phyloP scores from a whole-genome alignment of 164 flowering plant genomes.

The Saururus chinensis region DNA sequence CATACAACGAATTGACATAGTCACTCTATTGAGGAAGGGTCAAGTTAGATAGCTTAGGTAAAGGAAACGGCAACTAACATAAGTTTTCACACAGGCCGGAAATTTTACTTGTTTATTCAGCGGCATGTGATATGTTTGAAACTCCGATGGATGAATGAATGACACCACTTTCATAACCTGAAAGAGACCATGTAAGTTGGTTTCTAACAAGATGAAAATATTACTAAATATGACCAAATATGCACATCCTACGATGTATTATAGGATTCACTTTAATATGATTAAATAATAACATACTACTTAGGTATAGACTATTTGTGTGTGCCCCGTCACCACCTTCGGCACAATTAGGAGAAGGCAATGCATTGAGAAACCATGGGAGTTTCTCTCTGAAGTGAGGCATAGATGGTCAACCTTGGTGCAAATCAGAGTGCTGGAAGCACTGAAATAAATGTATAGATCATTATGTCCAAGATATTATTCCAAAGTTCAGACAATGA shows the following conservation, averaged over 20 bases:
- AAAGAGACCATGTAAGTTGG: not conserved
- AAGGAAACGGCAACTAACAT: not conserved
- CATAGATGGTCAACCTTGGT: constrained; percentile 74
- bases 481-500: not conserved
- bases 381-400: constrained; percentile 82
- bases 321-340: constrained; percentile 99
- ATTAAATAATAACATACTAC: constrained; percentile 28
- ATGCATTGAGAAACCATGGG: constrained; percentile 90
- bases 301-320: constrained; percentile 72
- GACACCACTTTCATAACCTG: constrained; percentile 72
- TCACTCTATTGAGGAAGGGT: constrained; percentile 42
- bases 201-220: too few relatives aligned
- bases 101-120: constrained; percentile 82
- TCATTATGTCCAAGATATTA: not conserved
- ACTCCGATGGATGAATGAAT: constrained; percentile 70
- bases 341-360: constrained; percentile 99
- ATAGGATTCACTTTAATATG: not conserved
- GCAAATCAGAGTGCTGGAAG: constrained; percentile 78
- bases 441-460: constrained; percentile 39
- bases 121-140: constrained; percentile 96
- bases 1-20: constrained; percentile 82
- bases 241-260: not conserved
- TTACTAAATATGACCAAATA: not conserved
- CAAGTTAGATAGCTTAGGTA: not conserved
- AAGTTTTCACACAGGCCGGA: not conserved